Percentiles rank a stretch among this genome's conserved stretches.
phyloP scores from a whole-genome alignment of 2,329 filamentous ascomycete species.

The Xylaria sp. region DNA sequence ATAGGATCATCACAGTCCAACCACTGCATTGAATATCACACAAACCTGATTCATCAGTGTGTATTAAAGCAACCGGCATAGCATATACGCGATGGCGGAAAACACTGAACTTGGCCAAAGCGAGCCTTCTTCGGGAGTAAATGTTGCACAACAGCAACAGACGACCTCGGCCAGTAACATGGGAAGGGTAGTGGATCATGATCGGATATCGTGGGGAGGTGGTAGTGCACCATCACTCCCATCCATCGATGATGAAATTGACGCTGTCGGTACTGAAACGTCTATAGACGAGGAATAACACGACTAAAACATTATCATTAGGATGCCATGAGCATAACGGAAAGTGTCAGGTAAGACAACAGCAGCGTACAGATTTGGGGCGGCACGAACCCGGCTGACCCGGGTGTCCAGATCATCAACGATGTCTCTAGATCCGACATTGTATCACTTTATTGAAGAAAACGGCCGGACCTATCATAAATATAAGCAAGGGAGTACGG shows the following conservation, averaged over 20 bases:
- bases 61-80: not conserved
- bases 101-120: not conserved
- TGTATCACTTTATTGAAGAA: conserved; percentile 47
- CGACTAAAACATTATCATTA: conserved; percentile 23
- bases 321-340: conserved; percentile 36
- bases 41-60: not conserved
- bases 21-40: not conserved
- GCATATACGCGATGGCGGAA: conserved; percentile 6
- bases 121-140: not conserved
- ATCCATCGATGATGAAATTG: conserved; percentile 42
- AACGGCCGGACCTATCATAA: conserved; percentile 50
- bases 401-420: conserved; percentile 44
- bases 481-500: conserved; percentile 49
- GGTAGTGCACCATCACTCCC: conserved; percentile 45
- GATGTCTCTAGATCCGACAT: conserved; percentile 45
- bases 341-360: conserved; percentile 33
- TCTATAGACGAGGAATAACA: not conserved
- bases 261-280: conserved; percentile 35
- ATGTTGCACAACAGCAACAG: conserved; percentile 4
- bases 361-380: not conserved
- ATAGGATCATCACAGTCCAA: not conserved
- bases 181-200: conserved; percentile 23
- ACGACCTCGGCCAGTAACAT: not conserved
- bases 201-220: conserved; percentile 43
- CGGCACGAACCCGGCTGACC: conserved; percentile 7